Evolutionary conservation across 306 rosid species (phyloP).

Genomic region (Cicer arietinum): DNA sequence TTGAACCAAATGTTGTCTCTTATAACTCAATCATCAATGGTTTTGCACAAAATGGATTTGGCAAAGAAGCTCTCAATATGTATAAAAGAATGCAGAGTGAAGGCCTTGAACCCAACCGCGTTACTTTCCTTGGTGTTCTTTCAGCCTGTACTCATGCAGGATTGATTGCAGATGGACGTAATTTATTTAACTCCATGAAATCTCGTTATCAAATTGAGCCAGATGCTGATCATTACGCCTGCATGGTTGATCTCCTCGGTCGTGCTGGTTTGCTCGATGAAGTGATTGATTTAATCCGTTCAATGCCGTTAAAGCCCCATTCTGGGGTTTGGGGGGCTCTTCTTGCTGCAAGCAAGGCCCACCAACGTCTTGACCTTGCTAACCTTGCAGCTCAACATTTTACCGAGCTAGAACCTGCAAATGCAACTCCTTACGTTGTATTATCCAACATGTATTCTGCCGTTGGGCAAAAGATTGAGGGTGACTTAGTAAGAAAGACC

Average conservation of each 20-base stretch:
- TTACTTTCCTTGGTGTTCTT: constrained; percentile 77
- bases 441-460: constrained; percentile 65
- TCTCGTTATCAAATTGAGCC: constrained; percentile 63
- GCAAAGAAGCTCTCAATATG: constrained; percentile 66
- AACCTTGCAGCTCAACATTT: constrained; percentile 68
- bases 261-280: constrained; percentile 79
- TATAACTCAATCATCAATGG: constrained; percentile 77
- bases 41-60: constrained; percentile 77
- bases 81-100: constrained; percentile 64
- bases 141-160: constrained; percentile 90
- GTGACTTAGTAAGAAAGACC: constrained; percentile 54
- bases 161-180: constrained; percentile 67
- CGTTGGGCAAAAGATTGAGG: constrained; percentile 60
- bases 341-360: constrained; percentile 73
- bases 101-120: constrained; percentile 59
- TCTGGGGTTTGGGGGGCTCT: constrained; percentile 87
- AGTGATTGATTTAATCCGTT: constrained; percentile 63
- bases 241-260: constrained; percentile 83
- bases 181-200: constrained; percentile 61
- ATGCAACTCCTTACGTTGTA: constrained; percentile 81
- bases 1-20: constrained; percentile 63
- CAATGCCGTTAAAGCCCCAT: constrained; percentile 75
- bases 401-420: constrained; percentile 65
- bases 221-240: constrained; percentile 75
- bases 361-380: constrained; percentile 71